Base-by-base conservation (phyloP, 495 filamentous ascomycete species). In the Daldinia loculata region DNA sequence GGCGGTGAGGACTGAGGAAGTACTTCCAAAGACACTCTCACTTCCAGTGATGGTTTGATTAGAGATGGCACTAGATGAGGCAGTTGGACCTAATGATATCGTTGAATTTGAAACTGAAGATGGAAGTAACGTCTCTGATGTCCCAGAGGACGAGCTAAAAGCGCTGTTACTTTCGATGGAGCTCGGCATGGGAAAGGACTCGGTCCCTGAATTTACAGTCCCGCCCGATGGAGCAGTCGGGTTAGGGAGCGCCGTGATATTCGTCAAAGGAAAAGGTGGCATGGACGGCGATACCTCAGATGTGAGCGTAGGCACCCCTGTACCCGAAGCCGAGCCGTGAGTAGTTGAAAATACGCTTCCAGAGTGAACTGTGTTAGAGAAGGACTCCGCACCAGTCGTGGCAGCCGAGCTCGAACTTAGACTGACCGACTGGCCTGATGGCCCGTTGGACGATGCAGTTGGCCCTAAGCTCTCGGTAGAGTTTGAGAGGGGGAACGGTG, bases 251-350 rank as follows among this genome's bases (percentile, higher is more conserved):
- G 26, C 36, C 34, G 67, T 78, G 9, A 48, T 71, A 66, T 79
- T 80, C 1, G 68, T 70, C 22, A 69, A 52, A 15, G 78, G 71
- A 39, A 74, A 78, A 7, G 76, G 67, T 17, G 66, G 68, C n/a
- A 27, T 17, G 11, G 63, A 43, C 27, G 41, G 15, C 5, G 43
- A 59, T n/a, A 39, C n/a, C 19, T 51, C 56, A 12, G 62, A 53
- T 27, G 62, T 22, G n/a, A 12, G 22, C 30, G 63, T 67, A 36
- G 14, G 4, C 4, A 22, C 6, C 7, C 39, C 56, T 6, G 61
- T 70, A 7, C 56, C 32, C 9, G 78, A 75, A 8, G 61, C 67
- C 2, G 74, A 68, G 12, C 56, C 26, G 5, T 27, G 11, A 4
- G 17, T 14, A 36, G 30, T 63, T 14, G 66, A 56, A 12, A 66